Base-by-base conservation (phyloP, 345 rosid species). In the Euphorbia tirucalli region DNA sequence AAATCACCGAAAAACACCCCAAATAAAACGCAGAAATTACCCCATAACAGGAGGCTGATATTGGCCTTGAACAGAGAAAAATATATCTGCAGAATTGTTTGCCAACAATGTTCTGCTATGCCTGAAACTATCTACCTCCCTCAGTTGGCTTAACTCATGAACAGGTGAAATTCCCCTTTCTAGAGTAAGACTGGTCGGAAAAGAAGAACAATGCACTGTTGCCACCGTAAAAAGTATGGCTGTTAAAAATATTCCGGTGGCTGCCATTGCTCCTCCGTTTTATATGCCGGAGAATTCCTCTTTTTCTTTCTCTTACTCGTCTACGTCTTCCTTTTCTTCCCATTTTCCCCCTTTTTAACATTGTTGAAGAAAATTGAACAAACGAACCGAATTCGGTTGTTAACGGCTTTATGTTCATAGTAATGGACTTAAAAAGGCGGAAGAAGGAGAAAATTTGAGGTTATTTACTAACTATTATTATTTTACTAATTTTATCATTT, bases 71-170 rank as follows among this genome's bases (percentile, higher is more conserved):
- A 92, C 96, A 6, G 88, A 80, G 57, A 95, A 92, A 88, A 87
- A 92, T 13, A 90, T 81, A 22, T 90, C 87, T 14, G 86, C 97
- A 54, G 67, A 85, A n/a, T 74, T 25, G 0, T 87, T 72, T 80
- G 86, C 13, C 60, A 56, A 91, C 75, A 90, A 70, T 88, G 89
- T 81, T 76, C 98, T 86, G n/a, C 93, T 86, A 69, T 88, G 98
- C 63, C 99, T 83, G 28, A 74, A 74, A 65, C 78, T 75, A 35
- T 95, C 99, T 71, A 87, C 84, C 11, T 86, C 89, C 74, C 70
- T 82, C 15, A 92, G 89, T 70, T 85, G 82, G 61, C 82, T 78
- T 65, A 95, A 67, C 72, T 88, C 89, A 37, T 75, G 87, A 79
- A 55, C 74, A 79, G 83, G 82, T 66, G 97, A 96, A 10, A 92